A percentile compares a stretch with the other conserved stretches of the same genome.
Conservation (phyloP, 192 early-diverging fungal genomes). For the Coemansia sp. region DNA sequence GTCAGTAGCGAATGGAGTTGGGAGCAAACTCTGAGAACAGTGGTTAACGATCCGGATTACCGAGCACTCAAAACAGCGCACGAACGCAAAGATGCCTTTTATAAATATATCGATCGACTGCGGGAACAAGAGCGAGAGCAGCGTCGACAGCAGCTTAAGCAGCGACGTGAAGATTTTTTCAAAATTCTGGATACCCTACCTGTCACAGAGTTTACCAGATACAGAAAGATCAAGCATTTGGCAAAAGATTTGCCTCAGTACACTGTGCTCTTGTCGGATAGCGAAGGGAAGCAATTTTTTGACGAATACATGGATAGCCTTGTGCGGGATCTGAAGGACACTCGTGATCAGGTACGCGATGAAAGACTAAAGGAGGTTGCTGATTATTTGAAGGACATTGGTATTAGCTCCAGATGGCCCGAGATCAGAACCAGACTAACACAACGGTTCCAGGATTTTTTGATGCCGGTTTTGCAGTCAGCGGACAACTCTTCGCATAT, state of each 20-base stretch:
- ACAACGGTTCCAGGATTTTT: slow-evolving; percentile 15
- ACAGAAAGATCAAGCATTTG: slow-evolving; percentile 51
- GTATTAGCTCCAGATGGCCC: slow-evolving; percentile 22
- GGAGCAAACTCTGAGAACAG: slow-evolving; percentile 87
- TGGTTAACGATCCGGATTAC: slow-evolving; percentile 83
- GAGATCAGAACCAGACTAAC: slow-evolving; percentile 25
- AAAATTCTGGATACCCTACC: slow-evolving; percentile 55
- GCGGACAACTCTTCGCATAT: slow-evolving; percentile 17
- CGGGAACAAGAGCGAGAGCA: slow-evolving; percentile 58
- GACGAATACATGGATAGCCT: slow-evolving; percentile 72
- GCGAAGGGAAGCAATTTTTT: slow-evolving; percentile 65
- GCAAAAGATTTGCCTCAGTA: slow-evolving; percentile 67
- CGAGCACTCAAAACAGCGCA: slow-evolving; percentile 73
- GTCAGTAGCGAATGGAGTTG: slow-evolving; percentile 85
- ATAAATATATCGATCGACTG: slow-evolving; percentile 58
- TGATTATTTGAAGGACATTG: slow-evolving; percentile 15
- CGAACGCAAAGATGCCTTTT: slow-evolving; percentile 83
- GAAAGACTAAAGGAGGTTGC: slow-evolving; percentile 59
- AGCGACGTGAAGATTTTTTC: slow-evolving; percentile 59
- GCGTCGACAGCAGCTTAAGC: slow-evolving; percentile 12
- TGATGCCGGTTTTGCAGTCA: slow-evolving; percentile 36
- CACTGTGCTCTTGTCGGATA: slow-evolving; percentile 59
- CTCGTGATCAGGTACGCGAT: slow-evolving; percentile 59
- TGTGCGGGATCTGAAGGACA: slow-evolving; percentile 66
- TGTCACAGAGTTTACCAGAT: slow-evolving; percentile 61